Evolutionary conservation across 805 yeast species (phyloP), one percentile per base, ranked within the genome.

Genomic region (Dipodascopsis uninucleata): DNA sequence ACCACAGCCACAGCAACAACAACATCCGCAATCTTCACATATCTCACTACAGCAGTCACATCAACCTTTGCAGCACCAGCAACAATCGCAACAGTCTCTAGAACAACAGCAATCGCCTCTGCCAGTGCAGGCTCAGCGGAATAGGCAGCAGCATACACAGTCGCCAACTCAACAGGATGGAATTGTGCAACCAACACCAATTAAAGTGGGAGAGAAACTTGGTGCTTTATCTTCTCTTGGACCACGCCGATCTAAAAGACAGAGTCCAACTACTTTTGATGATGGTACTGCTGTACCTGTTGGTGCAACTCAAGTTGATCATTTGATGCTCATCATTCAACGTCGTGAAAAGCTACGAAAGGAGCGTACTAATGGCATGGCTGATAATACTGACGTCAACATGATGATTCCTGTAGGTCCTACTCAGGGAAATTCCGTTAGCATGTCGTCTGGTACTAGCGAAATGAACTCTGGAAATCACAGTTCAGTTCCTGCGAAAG

Each of bases 281-380:
- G 49, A 44, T 17, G 49, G 33, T 2, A 39, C 18, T 7, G 37
- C 33, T 12, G 18, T 37, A 5, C 32, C 33, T 5, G 32, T 43
- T 4, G 53, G 53, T 8, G 35, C 50, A 7, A 89, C 96, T 0
- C 85, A 85, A 60, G 85, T 89, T 22, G 97, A 89, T 65, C 94
- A 83, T 58, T 69, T 89, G 58, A 87, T 89, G 96, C 71, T 89
- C 38, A 85, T 87, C 29, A 83, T 89, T 42, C 95, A 89, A 63
- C 95, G 96, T 0, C 74, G 95, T 40, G 84, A 82, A 48, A 82
- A 84, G 53, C 85, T 20, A 33, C 17, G 25, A 20, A 36, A 41
- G n/a, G 35, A 39, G 28, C 41, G n/a, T 31, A 31, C 18, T 7
- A 12, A 7, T 7, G n/a, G 7, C 12, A 7, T 7, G 10, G 10